Base-by-base conservation (phyloP, 352 stramenopile genomes). In the Phytophthora capsici region DNA sequence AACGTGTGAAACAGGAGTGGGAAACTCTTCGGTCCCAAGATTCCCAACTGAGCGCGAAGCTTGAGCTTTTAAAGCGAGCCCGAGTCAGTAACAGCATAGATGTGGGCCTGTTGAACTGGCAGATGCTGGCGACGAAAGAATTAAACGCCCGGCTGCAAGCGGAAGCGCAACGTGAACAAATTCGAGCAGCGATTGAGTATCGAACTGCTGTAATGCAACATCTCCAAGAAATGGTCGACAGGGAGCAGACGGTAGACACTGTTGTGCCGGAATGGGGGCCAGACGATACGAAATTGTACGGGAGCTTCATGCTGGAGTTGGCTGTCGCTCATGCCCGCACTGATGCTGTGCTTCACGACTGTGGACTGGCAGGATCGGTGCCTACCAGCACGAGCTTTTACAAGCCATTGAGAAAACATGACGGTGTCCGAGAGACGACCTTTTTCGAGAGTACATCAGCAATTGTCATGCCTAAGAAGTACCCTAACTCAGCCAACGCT, bases 361-460 rank as follows among this genome's bases (percentile, higher is more conserved):
- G 60, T 16, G 52, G 46, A 4, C 45, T 58, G 17, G 22, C 3
- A 5, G 53, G 32, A 7, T n/a, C 30, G 13, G 6, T 30, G 2
- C 38, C 45, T 0, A 28, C 43, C 6, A 20, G 38, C 3, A 46
- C 59, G 3, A 58, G 38, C 41, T 63, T 63, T 22, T 69, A 69
- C 52, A 51, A 50, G 4, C 60, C 60, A 3, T n/a, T 32, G 30
- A 20, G 6, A 34, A 63, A 34, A 16, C 17, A 22, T 17, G 61
- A 69, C 19, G 26, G 17, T 38, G 7, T 49, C n/a, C 32, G 45
- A 8, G 32, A 56, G 4, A 13, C 32, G 12, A 20, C 14, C 2
- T 69, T 30, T 37, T 69, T 64, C 20, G 61, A 59, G 30, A 63
- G 61, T 13, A 64, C 61, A 0, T 57, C 61, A 7, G 19, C 61